A percentile compares a stretch with the other conserved stretches of the same genome.
These are phyloP conservation scores for Platanus orientalis DNA, from an alignment of 164 flowering plant genomes.

Conservation along the genomic window DNA sequence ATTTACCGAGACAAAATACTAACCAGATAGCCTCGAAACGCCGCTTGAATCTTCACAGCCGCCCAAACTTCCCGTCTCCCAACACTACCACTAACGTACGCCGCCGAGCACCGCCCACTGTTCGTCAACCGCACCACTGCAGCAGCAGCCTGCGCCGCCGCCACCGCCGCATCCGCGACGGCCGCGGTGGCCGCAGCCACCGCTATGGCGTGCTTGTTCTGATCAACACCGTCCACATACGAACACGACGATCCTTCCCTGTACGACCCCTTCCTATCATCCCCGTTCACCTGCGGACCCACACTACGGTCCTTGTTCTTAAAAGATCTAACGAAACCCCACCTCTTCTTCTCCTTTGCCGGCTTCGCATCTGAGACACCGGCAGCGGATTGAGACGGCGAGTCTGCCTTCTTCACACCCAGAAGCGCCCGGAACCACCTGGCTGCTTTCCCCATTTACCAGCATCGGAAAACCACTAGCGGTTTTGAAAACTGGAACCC, in stretches of 20 bases:
- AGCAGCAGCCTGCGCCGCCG: conserved; percentile 83
- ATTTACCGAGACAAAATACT: conserved; percentile 6
- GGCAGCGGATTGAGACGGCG: conserved; percentile 6
- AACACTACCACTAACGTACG: conserved; percentile 14
- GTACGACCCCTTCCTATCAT: conserved; percentile 12
- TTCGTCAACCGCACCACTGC: conserved; percentile 71
- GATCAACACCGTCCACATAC: conserved; percentile 29
- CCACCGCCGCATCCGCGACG: conserved; percentile 80
- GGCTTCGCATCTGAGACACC: conserved; percentile 8
- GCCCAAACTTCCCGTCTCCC: conserved; percentile 33
- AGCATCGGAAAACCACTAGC: conserved; percentile 6
- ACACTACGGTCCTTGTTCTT: conserved; percentile 7
- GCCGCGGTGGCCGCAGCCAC: conserved; percentile 92
- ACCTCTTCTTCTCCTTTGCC: conserved; percentile 29
- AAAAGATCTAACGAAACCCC: conserved; percentile 35
- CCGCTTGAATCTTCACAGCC: conserved; percentile 67
- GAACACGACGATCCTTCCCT: conserved; percentile 7
- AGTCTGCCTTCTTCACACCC: conserved; percentile 31
- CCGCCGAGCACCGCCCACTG: conserved; percentile 22
- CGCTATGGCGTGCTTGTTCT: conserved; percentile 79
- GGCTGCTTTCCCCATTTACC: conserved; percentile 38
- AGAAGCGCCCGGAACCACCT: conserved; percentile 56
- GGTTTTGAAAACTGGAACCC: neutral
- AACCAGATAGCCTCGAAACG: conserved; percentile 84
- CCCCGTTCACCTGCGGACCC: neutral